phyloP scores from a whole-genome alignment of 805 yeast species.

The Kuraishia cidri region DNA sequence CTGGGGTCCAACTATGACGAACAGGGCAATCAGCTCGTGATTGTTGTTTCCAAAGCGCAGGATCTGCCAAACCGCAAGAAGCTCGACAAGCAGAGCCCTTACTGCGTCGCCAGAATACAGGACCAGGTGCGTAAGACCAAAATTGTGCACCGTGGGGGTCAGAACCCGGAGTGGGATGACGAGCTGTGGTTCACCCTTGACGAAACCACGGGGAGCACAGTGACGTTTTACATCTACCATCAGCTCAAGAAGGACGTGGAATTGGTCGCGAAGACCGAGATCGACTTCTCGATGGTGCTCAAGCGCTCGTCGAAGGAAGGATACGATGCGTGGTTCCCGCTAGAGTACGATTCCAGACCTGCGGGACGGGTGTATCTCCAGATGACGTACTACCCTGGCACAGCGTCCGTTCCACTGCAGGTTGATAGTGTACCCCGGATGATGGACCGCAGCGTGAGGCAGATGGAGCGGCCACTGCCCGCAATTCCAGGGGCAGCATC shows the following conservation, averaged over 20 bases:
- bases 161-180: slow-evolving; percentile 83
- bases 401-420: slow-evolving; percentile 14
- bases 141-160: slow-evolving; percentile 82
- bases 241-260: slow-evolving; percentile 83
- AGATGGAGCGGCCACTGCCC: slow-evolving; percentile 13
- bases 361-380: slow-evolving; percentile 90
- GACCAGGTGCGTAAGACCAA: slow-evolving; percentile 76
- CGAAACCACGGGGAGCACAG: slow-evolving; percentile 49
- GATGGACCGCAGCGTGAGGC: slow-evolving; percentile 1
- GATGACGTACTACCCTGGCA: slow-evolving; percentile 78
- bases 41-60: slow-evolving; percentile 73
- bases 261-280: slow-evolving; percentile 72
- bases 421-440: slow-evolving; percentile 6
- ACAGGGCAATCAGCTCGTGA: too few relatives aligned
- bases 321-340: slow-evolving; percentile 76
- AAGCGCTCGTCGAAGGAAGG: slow-evolving; percentile 63
- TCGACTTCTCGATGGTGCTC: slow-evolving; percentile 71
- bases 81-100: slow-evolving; percentile 91
- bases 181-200: slow-evolving; percentile 61
- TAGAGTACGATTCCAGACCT: slow-evolving; percentile 56
- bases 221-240: slow-evolving; percentile 73
- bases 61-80: slow-evolving; percentile 82
- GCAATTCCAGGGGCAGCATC: too few relatives aligned
- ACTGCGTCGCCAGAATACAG: slow-evolving; percentile 73
- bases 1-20: too few relatives aligned